Conservation (phyloP, 2,329 filamentous ascomycete species). For the Graphium sp. region DNA sequence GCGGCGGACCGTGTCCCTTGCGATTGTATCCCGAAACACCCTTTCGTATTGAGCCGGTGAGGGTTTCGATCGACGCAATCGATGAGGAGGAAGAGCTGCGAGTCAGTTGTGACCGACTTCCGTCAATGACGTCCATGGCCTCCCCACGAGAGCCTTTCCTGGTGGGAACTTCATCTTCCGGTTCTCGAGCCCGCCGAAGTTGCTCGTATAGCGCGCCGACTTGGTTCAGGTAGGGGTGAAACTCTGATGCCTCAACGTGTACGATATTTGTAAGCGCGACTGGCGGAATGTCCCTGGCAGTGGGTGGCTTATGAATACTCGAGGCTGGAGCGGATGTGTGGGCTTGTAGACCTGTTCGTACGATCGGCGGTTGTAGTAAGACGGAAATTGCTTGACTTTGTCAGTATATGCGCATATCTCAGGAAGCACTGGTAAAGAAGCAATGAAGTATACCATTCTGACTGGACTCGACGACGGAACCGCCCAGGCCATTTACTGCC, state of each 20-base stretch:
- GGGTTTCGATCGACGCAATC: constrained; percentile 18
- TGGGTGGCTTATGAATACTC: constrained; percentile 69
- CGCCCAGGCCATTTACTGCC: constrained; percentile 35
- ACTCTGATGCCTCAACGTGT: constrained; percentile 63
- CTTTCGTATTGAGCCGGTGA: constrained; percentile 15
- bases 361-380: constrained; percentile 77
- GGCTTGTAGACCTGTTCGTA: constrained; percentile 71
- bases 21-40: constrained; percentile 31
- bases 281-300: constrained; percentile 77
- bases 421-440: neutral
- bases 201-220: constrained; percentile 81
- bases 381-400: constrained; percentile 90
- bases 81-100: constrained; percentile 26
- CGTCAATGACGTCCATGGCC: constrained; percentile 15
- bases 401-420: neutral
- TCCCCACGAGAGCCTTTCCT: constrained; percentile 23
- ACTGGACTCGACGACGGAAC: constrained; percentile 50
- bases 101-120: constrained; percentile 17
- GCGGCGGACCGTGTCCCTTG: constrained; percentile 60
- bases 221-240: constrained; percentile 70
- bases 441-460: constrained; percentile 55
- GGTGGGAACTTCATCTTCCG: constrained; percentile 44
- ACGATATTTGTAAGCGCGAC: constrained; percentile 81
- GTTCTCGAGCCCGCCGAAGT: constrained; percentile 68
- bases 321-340: constrained; percentile 53